Percentiles rank a stretch among this genome's conserved stretches.
Evolutionary conservation across 805 yeast genomes (phyloP).

Genomic region (Wickerhamiella kazuoi): DNA sequence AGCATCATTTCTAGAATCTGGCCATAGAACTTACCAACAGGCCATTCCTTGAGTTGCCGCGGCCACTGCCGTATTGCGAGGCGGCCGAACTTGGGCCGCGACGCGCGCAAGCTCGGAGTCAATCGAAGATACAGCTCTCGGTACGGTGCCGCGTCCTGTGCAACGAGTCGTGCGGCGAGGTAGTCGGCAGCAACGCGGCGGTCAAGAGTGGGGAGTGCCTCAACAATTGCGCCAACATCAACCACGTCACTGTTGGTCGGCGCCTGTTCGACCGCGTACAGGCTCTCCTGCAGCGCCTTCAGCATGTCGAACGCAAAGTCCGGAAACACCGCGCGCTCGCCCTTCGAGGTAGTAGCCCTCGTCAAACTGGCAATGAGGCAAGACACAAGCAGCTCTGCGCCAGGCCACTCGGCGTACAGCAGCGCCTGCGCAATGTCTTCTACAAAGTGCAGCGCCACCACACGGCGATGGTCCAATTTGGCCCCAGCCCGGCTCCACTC

Average conservation of each 20-base stretch:
- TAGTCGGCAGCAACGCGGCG: conserved; percentile 1
- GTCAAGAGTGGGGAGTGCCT: background rate
- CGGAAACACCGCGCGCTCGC: background rate
- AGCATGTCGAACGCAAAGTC: conserved; percentile 3
- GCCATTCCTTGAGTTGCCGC: background rate
- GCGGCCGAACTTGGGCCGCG: background rate
- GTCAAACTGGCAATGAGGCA: conserved; percentile 2
- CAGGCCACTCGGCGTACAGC: conserved; percentile 5
- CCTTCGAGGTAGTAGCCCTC: background rate
- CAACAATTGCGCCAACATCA: conserved; percentile 3
- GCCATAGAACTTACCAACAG: conserved; percentile 4
- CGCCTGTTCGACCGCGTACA: background rate
- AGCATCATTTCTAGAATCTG: conserved; percentile 5
- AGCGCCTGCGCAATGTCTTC: conserved; percentile 5
- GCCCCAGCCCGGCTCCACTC: background rate
- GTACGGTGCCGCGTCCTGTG: background rate
- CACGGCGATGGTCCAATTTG: background rate
- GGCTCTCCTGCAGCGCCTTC: conserved; percentile 1
- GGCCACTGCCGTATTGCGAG: conserved; percentile 3
- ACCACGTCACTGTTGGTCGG: background rate
- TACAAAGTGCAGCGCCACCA: background rate
- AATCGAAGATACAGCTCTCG: conserved; percentile 3
- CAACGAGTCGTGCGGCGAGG: conserved; percentile 1
- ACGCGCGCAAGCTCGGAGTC: background rate
- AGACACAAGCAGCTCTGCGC: conserved; percentile 2